These are phyloP conservation scores for Entamoeba histolytica DNA, from an alignment of 208 protist species.

Conservation along the genomic window DNA sequence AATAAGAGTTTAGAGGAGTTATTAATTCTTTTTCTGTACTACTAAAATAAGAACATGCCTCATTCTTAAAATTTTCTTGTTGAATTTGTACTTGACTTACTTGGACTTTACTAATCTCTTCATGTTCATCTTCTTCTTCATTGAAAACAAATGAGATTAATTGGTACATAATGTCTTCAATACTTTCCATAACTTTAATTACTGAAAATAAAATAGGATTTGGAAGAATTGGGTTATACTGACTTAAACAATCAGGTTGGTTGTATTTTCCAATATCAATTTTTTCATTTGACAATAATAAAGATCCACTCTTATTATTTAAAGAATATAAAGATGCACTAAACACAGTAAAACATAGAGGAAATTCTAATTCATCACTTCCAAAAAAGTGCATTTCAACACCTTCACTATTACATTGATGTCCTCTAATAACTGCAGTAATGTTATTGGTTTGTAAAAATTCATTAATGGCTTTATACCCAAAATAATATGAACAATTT, in stretches of 20 bases:
- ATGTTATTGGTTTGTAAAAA: slow-evolving; percentile 14
- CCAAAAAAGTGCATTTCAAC: neutral
- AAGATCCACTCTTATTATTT: neutral
- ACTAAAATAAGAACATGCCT: neutral
- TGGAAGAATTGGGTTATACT: neutral
- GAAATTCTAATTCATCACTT: neutral
- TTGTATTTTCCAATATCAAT: neutral
- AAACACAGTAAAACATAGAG: neutral
- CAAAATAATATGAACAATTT: slow-evolving; percentile 21
- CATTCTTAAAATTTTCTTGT: too few species aligned
- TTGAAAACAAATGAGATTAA: neutral
- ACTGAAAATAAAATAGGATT: neutral
- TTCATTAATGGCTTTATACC: slow-evolving; percentile 1
- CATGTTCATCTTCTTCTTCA: neutral
- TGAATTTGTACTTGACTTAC: neutral
- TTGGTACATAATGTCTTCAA: neutral
- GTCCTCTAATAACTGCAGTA: slow-evolving; percentile 16
- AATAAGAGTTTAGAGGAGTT: neutral
- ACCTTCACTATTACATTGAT: neutral
- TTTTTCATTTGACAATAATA: neutral
- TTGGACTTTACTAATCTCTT: neutral
- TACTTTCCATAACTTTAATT: neutral
- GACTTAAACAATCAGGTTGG: neutral
- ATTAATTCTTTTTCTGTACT: neutral
- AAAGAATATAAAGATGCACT: neutral